A percentile compares a stretch with the other conserved stretches of the same genome.
phyloP scores from a whole-genome alignment of 306 rosid species.

The Rosa rugosa region DNA sequence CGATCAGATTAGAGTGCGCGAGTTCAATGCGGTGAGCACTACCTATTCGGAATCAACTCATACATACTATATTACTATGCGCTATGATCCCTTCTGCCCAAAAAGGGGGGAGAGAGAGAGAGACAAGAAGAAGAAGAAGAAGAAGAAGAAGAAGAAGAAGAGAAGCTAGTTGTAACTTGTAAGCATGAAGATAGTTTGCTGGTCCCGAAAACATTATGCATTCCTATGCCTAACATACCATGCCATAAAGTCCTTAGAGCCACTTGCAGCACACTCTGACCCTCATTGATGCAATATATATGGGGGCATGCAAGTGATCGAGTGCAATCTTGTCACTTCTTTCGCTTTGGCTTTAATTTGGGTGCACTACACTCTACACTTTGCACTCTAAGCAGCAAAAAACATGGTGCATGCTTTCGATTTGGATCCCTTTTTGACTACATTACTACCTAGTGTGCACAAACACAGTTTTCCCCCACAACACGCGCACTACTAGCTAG shows the following conservation, averaged over 20 bases:
- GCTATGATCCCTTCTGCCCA: no score
- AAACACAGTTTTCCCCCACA: not conserved
- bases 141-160: no score
- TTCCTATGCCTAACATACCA: not conserved
- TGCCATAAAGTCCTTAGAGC: not conserved
- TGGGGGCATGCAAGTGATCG: not conserved
- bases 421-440: not conserved
- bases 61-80: no score
- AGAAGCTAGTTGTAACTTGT: no score
- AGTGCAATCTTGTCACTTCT: not conserved
- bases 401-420: not conserved
- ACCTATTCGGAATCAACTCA: no score
- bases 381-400: not conserved
- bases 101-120: no score
- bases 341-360: not conserved
- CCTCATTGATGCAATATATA: not conserved
- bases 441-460: not conserved
- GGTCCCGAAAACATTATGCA: not conserved
- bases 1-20: no score
- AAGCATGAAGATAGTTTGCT: not conserved
- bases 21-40: no score
- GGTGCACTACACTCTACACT: constrained; percentile 3
- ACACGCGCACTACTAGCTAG: not conserved
- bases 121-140: no score
- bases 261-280: not conserved